These are phyloP conservation scores for Rostrohypoxylon terebratum DNA, from an alignment of 495 filamentous ascomycete species.

Conservation along the genomic window DNA sequence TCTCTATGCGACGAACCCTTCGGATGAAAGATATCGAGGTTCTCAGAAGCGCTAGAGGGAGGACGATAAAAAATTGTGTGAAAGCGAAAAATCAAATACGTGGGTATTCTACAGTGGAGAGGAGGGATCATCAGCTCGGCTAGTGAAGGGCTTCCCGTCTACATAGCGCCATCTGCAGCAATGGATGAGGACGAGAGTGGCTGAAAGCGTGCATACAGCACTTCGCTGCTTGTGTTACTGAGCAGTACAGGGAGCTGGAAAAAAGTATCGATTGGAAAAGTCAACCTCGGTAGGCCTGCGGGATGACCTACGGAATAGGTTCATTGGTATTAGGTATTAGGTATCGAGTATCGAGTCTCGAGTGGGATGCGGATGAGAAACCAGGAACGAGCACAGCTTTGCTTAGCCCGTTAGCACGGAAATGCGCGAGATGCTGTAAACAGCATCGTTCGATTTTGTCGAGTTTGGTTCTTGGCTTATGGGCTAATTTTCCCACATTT, in stretches of 20 bases:
- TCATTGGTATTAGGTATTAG: not conserved
- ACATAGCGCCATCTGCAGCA: conserved; percentile 26
- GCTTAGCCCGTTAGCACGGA: conserved; percentile 6
- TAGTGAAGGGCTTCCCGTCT: conserved; percentile 33
- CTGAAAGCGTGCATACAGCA: conserved; percentile 37
- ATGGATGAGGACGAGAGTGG: conserved; percentile 35
- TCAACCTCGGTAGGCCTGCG: conserved; percentile 34
- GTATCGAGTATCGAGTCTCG: conserved; percentile 1
- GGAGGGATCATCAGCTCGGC: conserved; percentile 28
- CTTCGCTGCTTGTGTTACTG: conserved; percentile 41
- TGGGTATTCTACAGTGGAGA: conserved; percentile 1
- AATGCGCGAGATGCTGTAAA: conserved; percentile 31
- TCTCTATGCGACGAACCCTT: conserved; percentile 10
- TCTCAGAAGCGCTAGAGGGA: not conserved
- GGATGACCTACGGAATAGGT: conserved; percentile 21
- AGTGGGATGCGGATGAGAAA: conserved; percentile 27
- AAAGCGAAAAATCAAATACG: not conserved
- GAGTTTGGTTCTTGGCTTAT: conserved; percentile 38
- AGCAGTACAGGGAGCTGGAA: conserved; percentile 28
- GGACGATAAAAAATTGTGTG: not conserved
- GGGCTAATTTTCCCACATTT: conserved; percentile 32
- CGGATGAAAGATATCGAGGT: not conserved
- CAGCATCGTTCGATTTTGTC: conserved; percentile 41
- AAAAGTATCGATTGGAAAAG: not conserved
- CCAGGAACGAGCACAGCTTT: conserved; percentile 15